A percentile compares a stretch with the other conserved stretches of the same genome.
Conservation (phyloP, 1,139 yeast species). For the Geotrichum siamense region DNA sequence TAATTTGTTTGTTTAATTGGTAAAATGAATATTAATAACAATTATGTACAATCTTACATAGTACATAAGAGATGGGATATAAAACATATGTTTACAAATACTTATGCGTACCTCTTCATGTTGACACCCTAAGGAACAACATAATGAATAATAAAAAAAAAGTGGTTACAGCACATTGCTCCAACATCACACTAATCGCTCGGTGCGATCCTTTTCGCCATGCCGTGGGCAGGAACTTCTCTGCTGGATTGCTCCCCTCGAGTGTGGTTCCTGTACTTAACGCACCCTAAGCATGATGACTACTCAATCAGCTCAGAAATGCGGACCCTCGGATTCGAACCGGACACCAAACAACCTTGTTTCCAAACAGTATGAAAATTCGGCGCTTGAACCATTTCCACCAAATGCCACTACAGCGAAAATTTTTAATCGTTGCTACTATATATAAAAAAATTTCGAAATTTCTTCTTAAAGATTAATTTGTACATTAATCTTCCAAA, state of each 20-base stretch:
- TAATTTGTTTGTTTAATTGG: too few species aligned
- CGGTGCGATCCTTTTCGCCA: constrained; percentile 34
- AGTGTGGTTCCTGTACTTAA: constrained; percentile 29
- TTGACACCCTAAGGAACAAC: too few species aligned
- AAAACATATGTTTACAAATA: too few species aligned
- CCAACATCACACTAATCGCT: constrained; percentile 18
- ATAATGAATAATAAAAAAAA: too few species aligned
- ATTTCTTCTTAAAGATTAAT: too few species aligned
- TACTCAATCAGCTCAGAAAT: constrained; percentile 29
- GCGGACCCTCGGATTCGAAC: constrained; percentile 34
- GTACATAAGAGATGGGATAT: too few species aligned
- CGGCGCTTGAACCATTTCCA: constrained; percentile 25
- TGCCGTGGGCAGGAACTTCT: constrained; percentile 31
- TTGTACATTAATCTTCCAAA: too few species aligned
- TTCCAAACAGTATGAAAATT: constrained; percentile 17
- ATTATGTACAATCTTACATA: too few species aligned
- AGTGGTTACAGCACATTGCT: constrained; percentile 22
- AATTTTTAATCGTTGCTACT: too few species aligned
- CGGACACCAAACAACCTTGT: constrained; percentile 30
- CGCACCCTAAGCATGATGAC: constrained; percentile 28
- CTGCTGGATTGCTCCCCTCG: constrained; percentile 37
- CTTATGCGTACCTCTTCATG: too few species aligned
- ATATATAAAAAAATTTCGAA: too few species aligned
- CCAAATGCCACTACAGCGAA: constrained; percentile 31
- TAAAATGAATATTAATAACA: too few species aligned